Base-by-base conservation (phyloP, 352 stramenopile genomes). In the Sclerospora graminicola region DNA sequence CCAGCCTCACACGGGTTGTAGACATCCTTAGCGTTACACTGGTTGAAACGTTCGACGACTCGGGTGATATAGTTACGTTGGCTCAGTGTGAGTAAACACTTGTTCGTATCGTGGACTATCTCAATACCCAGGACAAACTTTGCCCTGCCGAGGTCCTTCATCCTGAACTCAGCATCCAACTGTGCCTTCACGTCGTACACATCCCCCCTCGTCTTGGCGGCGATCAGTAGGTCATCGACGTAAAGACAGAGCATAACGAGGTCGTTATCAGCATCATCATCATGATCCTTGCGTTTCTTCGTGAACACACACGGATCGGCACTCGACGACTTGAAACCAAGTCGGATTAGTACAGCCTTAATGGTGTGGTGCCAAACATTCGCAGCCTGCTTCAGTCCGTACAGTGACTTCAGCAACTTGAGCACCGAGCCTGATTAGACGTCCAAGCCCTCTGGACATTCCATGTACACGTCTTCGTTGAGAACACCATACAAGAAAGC, bases 311-410 rank as follows among this genome's bases (percentile, higher is more conserved):
- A 42, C 10, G 28, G 21, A 23, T 42, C 23, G 1, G 36, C 5
- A 8, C 13, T n/a, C 16, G 20, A 42, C 20, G 20, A 21, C 9
- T 10, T 10, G 13, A 42, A 31, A 8, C 36, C 20, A 23, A 30
- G 28, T 23, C 14, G 13, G 2, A 42, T 19, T 8, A 42, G 29
- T 4, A 42, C 20, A 5, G 13, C n/a, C 11, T 42, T 21, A 19
- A 42, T 42, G 11, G 23, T 42, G 4, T 42, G 7, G 36, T 42
- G 10, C 34, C 36, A 42, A 2, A 23, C 36, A 20, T 23, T 31
- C 8, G 45, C 54, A 7, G 45, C 48, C 16, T 68, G 35, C 31
- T 54, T 54, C 4, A 56, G 19, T 0, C 47, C 52, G n/a, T 60
- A 60, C n/a, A 57, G 37, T 1, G 48, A 36, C 35, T 57, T 51